Base-by-base conservation (phyloP, 768 basidiomycete genomes). In the Candolleomyces eurysporus region DNA sequence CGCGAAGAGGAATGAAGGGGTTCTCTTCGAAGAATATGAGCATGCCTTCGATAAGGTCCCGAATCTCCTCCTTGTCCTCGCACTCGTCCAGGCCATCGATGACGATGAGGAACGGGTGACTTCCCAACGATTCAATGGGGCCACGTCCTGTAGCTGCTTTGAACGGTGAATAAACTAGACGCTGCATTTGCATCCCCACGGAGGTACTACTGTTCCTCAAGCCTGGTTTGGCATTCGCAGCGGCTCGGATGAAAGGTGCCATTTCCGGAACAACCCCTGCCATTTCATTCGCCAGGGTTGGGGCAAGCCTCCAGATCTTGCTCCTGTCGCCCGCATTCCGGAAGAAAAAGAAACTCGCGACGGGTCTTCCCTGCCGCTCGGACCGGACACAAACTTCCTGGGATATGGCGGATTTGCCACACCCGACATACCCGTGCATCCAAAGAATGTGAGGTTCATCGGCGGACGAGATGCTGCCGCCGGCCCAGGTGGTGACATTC, bases 361-460 rank as follows among this genome's bases (percentile, higher is more conserved):
- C 62, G 6, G 64, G 50, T 8, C 14, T 17, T 2, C 51, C 56
- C 6, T 5, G 16, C 17, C 53, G 39, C 4, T 50, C 9, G 21
- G 49, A 63, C 17, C 42, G 6, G 13, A 63, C 60, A 7, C 63
- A 63, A 8, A 68, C 56, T 5, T 56, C 57, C 42, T 64, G 64
- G 7, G 63, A 58, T 13, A 67, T 62, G 9, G 64, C 64, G 4
- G 65, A 65, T 50, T 68, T 68, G 10, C 67, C 67, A n/a, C 61
- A 59, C n/a, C 67, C 67, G 14, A 63, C 67, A 3, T 65, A 61
- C 4, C 67, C 67, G 32, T 62, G 40, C 2, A 68, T 22, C 66
- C 67, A 68, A 14, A 66, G 21, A 30, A 68, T 46, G 16, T 57
- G 49, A 13, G 49, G 49, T 14, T 22, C 21, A 13, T 6, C 49